These are phyloP conservation scores for Cystofilobasidium bisporidii DNA, from an alignment of 768 basidiomycete genomes.

Conservation along the genomic window DNA sequence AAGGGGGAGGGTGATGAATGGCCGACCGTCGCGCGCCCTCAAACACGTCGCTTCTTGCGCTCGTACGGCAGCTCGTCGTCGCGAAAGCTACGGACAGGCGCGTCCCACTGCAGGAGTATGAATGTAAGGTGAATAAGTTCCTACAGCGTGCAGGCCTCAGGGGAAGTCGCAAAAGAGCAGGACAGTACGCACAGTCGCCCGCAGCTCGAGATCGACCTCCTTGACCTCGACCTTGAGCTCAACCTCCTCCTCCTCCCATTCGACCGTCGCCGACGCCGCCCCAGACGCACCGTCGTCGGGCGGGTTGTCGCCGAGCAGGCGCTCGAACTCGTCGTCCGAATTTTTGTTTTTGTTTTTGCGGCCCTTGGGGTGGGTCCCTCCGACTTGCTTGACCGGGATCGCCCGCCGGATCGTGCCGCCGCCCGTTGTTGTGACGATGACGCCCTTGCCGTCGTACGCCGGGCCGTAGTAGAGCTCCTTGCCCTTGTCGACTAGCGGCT, in stretches of 20 bases:
- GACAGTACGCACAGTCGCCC: neutral
- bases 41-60: neutral
- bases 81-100: neutral
- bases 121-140: no score
- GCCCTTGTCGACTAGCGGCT: neutral
- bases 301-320: neutral
- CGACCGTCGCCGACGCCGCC: neutral
- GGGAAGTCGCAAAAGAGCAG: neutral
- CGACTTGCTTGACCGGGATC: neutral
- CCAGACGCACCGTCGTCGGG: neutral
- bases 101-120: neutral
- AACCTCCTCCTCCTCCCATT: constrained; percentile 1
- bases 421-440: neutral
- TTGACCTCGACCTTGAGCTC: neutral
- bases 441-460: neutral
- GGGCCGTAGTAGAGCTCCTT: constrained; percentile 1
- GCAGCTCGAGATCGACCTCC: neutral
- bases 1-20: no score
- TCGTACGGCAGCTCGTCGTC: neutral
- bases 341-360: neutral
- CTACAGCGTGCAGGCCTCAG: no score
- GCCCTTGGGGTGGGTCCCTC: neutral
- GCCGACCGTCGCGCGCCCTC: neutral
- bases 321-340: constrained; percentile 1
- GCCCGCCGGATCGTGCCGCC: neutral